phyloP scores from a whole-genome alignment of 805 yeast species.

The Suhomyces faveliae region DNA sequence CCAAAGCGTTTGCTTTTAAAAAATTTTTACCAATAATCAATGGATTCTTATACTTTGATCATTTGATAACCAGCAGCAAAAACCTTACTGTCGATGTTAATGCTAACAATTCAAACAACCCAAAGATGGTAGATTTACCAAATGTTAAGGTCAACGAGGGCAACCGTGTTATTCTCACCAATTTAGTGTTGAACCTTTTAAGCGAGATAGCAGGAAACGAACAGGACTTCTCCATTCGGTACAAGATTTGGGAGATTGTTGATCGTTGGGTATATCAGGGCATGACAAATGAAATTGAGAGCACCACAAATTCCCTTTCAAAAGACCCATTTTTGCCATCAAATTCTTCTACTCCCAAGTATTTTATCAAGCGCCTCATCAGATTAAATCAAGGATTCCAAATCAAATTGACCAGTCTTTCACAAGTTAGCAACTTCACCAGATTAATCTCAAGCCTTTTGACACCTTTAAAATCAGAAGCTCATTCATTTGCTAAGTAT shows the following conservation, averaged over 20 bases:
- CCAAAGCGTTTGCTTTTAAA: slow-evolving; percentile 27
- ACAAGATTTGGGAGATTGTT: slow-evolving; percentile 61
- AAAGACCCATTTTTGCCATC: slow-evolving; percentile 7
- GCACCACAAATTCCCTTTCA: neutral
- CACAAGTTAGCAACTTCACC: slow-evolving; percentile 64
- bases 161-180: slow-evolving; percentile 34
- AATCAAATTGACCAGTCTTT: slow-evolving; percentile 47
- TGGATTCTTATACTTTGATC: slow-evolving; percentile 41
- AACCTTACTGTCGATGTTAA: slow-evolving; percentile 12
- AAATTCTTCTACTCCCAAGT: slow-evolving; percentile 17
- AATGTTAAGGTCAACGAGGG: slow-evolving; percentile 30
- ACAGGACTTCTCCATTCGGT: slow-evolving; percentile 31
- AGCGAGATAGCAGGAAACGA: slow-evolving; percentile 48
- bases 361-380: slow-evolving; percentile 12
- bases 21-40: slow-evolving; percentile 34
- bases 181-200: slow-evolving; percentile 50
- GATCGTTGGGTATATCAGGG: slow-evolving; percentile 67
- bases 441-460: slow-evolving; percentile 49
- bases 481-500: slow-evolving; percentile 32
- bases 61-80: slow-evolving; percentile 25
- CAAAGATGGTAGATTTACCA: slow-evolving; percentile 19
- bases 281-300: slow-evolving; percentile 2
- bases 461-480: slow-evolving; percentile 20
- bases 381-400: slow-evolving; percentile 29
- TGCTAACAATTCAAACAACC: slow-evolving; percentile 8